Evolutionary conservation across 768 basidiomycete genomes (phyloP), one percentile per base, ranked within the genome.

Genomic region (Termitomyces eurrhizus): DNA sequence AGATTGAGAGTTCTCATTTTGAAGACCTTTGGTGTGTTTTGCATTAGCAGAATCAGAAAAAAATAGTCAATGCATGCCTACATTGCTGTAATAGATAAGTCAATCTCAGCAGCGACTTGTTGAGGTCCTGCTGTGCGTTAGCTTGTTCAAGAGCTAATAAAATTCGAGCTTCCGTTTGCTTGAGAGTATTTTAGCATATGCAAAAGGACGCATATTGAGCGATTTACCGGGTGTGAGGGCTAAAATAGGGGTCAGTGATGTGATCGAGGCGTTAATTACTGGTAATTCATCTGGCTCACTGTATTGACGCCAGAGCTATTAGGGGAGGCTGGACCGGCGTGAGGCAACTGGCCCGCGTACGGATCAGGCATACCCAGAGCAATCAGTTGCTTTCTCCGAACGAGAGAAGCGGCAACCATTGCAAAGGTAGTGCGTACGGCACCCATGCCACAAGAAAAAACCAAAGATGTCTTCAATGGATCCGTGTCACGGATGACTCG

Each of bases 381-480:
- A 32, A 90, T 77, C 12, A 88, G 73, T 69, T 93, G 89, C 67
- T 88, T 91, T 52, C 96, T 79, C 46, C 96, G 80, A 2, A 98
- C 80, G 39, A 99, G 79, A 59, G 88, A 85, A 0, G 96, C 95
- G 7, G 94, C 92, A n/a, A 89, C 84, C 97, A 98, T 98, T 3
- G 93, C 94, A 69, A 97, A 98, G 0, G 95, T 98, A 2, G 95
- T 95, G 21, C 96, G 83, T 1, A 98, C 95, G 2, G 93, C 93
- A 49, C 97, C 97, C 87, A 96, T 94, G 36, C 97, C 96, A 70
- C 96, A 98, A 52, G 91, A 94, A 72, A 98, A 98, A 4, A 98
- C 90, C 21, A 98, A 77, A 0, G 90, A 87, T 0, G 93, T 94
- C 18, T 78, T 78, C 4, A 88, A 75, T 2, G 96, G 95, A 66